Base-by-base conservation (phyloP, 768 basidiomycete species). In the Termitomyces heimii region DNA sequence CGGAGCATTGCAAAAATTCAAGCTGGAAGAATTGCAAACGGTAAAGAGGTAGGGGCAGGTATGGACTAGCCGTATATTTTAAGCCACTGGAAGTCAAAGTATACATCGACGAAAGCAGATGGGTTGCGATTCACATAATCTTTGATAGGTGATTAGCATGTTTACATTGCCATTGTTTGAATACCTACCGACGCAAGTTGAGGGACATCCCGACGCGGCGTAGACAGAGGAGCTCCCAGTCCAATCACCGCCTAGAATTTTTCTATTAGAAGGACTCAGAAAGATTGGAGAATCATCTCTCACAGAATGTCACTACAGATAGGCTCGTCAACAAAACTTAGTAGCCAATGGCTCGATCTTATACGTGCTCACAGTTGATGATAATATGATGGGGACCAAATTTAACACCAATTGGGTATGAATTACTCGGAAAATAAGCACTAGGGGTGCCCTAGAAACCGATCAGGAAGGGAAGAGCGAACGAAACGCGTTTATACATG, bases 41-140 rank as follows among this genome's bases (percentile, higher is more conserved):
- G 46, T 31, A 31, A n/a, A 13, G 31, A 47, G n/a, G 6, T 26
- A 51, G 3, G 5, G 28, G 9, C 14, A 51, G 6, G 10, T 39
- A 1, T 9, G 24, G 20, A 1, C 8, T 42, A 53, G 5, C 28
- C n/a, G 14, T 76, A 77, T n/a, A 77, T 69, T 57, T 78, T 80
- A 51, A 90, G 68, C 48, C 79, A 81, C 47, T 78, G 76, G 67
- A 92, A 79, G 45, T 88, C 82, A 72, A 88, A 92, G 74, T 83
- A 89, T 0, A 89, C 87, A 31, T 86, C 72, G 7, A 62, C 60
- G 70, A 91, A 91, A 9, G 84, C 85, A 3, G 70, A 67, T 1
- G 89, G 89, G 64, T 88, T 87, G 59, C 79, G 78, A 71, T 82
- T 77, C 61, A 88, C 86, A 61, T 72, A 86, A 58, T 82, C 85